A percentile compares a stretch with the other conserved stretches of the same genome.
Evolutionary conservation across 1,284 basidiomycete genomes (phyloP).

Genomic region (Pseudozyma tsukubaensis): DNA sequence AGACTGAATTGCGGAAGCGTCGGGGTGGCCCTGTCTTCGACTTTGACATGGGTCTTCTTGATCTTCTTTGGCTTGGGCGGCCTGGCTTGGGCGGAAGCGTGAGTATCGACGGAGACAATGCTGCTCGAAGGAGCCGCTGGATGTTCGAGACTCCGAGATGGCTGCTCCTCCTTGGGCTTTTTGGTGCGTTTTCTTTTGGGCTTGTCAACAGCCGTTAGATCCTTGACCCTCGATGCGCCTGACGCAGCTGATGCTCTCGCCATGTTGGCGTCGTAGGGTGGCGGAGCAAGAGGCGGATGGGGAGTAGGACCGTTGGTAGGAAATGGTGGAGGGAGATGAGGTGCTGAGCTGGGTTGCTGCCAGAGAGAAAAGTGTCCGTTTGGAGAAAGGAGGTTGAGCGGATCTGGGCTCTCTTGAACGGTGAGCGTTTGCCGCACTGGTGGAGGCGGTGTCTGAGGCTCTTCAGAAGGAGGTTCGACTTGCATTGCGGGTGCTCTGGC

Average conservation of each 20-base stretch:
- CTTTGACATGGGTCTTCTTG: constrained; percentile 19
- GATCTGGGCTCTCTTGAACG: constrained; percentile 49
- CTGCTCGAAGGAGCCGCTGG: too few relatives aligned
- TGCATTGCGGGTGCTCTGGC: constrained; percentile 7
- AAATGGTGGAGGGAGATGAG: constrained; percentile 10
- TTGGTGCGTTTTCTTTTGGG: constrained; percentile 15
- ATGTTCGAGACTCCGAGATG: too few relatives aligned
- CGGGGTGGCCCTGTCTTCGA: constrained; percentile 7
- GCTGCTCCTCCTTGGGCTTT: constrained; percentile 29
- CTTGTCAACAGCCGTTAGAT: constrained; percentile 15
- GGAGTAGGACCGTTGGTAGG: constrained; percentile 6
- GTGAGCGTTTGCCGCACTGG: constrained; percentile 4
- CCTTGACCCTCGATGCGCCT: constrained; percentile 25
- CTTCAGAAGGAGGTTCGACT: constrained; percentile 18
- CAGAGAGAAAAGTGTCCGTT: constrained; percentile 31
- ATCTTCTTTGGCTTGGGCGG: constrained; percentile 19
- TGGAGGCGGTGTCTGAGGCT: constrained; percentile 36
- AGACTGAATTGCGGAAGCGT: constrained; percentile 5
- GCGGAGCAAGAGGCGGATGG: constrained; percentile 2
- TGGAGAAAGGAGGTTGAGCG: constrained; percentile 46
- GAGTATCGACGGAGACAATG: too few relatives aligned
- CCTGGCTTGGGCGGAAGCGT: neutral
- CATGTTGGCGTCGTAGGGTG: constrained; percentile 11
- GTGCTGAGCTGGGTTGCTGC: constrained; percentile 16
- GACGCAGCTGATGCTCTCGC: constrained; percentile 7